Percentiles rank a stretch among this genome's conserved stretches.
Conservation (phyloP, 805 yeast species). For the Cephaloascus albidus region DNA sequence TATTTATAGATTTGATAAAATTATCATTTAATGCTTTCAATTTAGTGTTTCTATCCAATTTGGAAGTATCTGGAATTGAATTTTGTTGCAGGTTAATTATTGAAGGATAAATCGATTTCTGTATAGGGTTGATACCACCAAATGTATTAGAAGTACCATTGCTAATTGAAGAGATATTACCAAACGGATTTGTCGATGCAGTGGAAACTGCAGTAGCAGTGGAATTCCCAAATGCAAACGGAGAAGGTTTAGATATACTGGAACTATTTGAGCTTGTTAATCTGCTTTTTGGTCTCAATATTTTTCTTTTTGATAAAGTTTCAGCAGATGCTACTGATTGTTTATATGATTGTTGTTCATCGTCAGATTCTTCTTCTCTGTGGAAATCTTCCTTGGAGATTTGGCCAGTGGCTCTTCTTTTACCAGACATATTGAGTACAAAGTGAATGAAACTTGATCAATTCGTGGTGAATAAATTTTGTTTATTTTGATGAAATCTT, state of each 20-base stretch:
- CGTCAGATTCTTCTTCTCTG: slow-evolving; percentile 23
- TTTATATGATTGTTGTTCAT: slow-evolving; percentile 14
- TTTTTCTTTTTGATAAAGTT: slow-evolving; percentile 60
- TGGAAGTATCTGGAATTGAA: slow-evolving; percentile 1
- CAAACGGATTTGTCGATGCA: background rate
- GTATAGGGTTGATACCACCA: slow-evolving; percentile 3
- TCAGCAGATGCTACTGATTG: slow-evolving; percentile 46
- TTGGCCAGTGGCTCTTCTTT: slow-evolving; percentile 62
- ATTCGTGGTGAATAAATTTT: no score
- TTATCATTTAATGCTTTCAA: slow-evolving; percentile 58
- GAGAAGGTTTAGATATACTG: background rate
- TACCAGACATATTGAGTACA: slow-evolving; percentile 49
- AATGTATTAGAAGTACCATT: slow-evolving; percentile 9
- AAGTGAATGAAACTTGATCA: no score
- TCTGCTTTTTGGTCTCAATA: slow-evolving; percentile 44
- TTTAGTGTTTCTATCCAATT: slow-evolving; percentile 31
- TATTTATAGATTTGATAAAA: slow-evolving; percentile 40
- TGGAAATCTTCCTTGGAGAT: slow-evolving; percentile 40
- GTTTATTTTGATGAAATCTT: no score
- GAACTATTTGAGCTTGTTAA: slow-evolving; percentile 2
- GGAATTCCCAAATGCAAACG: background rate
- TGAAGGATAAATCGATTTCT: no score
- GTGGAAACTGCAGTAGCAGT: background rate
- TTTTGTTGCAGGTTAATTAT: background rate
- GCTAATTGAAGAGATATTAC: background rate